phyloP scores from a whole-genome alignment of 192 early-diverging fungal species.

The Allomyces macrogynus region DNA sequence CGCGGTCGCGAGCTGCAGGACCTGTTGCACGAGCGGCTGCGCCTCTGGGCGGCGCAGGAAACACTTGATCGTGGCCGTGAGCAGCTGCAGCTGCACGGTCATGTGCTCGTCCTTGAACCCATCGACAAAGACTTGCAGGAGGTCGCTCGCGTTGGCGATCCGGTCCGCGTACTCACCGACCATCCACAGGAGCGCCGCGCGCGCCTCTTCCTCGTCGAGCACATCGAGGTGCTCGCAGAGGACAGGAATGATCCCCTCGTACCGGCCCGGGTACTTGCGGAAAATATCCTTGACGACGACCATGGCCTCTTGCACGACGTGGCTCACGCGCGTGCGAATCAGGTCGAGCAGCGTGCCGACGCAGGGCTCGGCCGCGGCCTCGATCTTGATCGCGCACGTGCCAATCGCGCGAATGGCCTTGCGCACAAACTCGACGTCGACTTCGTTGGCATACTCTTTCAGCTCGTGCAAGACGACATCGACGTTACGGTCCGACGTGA shows the following conservation, averaged over 20 bases:
- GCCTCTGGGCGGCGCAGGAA: conserved; percentile 80
- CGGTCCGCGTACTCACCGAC: conserved; percentile 87
- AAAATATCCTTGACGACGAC: conserved; percentile 88
- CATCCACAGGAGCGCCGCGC: conserved; percentile 84
- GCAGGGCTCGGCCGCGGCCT: conserved; percentile 64
- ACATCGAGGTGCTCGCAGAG: conserved; percentile 80
- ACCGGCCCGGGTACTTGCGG: conserved; percentile 76
- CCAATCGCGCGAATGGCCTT: conserved; percentile 79
- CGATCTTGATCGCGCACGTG: conserved; percentile 77
- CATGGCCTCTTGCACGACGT: conserved; percentile 81
- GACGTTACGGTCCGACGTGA: conserved; percentile 66
- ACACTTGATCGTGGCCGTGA: conserved; percentile 79
- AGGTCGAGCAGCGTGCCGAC: conserved; percentile 71
- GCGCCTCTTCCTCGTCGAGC: conserved; percentile 77
- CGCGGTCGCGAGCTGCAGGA: conserved; percentile 72
- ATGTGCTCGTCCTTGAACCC: conserved; percentile 69
- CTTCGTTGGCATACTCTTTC: conserved; percentile 94
- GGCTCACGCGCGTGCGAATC: conserved; percentile 67
- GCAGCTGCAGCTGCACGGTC: conserved; percentile 73
- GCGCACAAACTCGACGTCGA: conserved; percentile 90
- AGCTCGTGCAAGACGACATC: conserved; percentile 84
- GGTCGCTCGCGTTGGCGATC: conserved; percentile 58
- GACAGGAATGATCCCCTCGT: conserved; percentile 63
- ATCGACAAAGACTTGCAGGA: conserved; percentile 61
- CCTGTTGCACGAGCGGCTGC: conserved; percentile 68